Evolutionary conservation across 345 rosid genomes (phyloP), one percentile per base, ranked within the genome.

Genomic region (Gossypioides kirkii): DNA sequence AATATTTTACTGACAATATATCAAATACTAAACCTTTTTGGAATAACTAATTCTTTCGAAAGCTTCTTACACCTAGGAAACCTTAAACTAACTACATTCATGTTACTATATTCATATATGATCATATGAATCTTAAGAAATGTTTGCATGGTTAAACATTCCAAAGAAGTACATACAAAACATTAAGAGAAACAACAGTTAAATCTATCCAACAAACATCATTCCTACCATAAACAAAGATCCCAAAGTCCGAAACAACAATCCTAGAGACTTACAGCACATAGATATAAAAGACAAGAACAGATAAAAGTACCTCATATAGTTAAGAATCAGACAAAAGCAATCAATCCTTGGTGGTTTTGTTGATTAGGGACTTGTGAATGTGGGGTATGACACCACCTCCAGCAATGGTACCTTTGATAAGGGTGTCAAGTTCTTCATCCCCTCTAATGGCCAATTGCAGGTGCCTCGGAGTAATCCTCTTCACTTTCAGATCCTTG

Each of bases 401-500:
- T 12, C 76, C 76, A 49, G 76, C 76, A 73, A 73, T 87, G 32
- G 94, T 89, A 17, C 94, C 94, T 79, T 89, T 89, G 86, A 89
- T 89, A 73, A 89, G 94, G 22, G 87, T 84, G 66, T 84, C 85
- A 1, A 84, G 87, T 79, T 84, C 87, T 64, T 84, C 87, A 50
- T 84, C 87, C 26, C 87, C 87, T 65, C 87, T 73, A 18, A 84
- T 84, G 26, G 87, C 87, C 18, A 84, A 76, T 81, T 84, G 87
- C 65, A 84, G 76, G 54, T 84, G 87, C 81, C 87, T 74, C 7
- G 87, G 87, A 12, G 85, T 84, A 45, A 89, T 89, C 59, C 94
- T 87, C 87, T 89, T 87, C 77, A 87, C 91, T 71, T 89, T 89
- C 72, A 87, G 78, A 84, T 89, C 94, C 68, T 87, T 87, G 85